Evolutionary conservation across 176 grass and related monocot genomes (phyloP).

Genomic region (bread wheat (Triticum aestivum)): DNA sequence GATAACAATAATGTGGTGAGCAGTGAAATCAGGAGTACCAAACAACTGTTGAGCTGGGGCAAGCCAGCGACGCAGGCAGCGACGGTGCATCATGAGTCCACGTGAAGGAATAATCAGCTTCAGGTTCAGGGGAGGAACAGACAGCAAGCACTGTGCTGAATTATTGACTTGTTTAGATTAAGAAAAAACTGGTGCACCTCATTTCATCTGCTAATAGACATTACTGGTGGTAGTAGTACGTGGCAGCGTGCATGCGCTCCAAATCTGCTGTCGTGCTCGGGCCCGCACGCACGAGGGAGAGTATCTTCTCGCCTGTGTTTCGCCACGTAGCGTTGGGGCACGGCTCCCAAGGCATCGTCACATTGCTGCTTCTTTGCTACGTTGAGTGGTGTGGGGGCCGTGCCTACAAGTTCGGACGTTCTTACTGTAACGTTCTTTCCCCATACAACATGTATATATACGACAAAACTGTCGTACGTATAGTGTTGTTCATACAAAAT

Average conservation of each 20-base stretch:
- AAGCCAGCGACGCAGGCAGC: not conserved
- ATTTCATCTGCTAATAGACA: not conserved
- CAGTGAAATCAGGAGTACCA: not conserved
- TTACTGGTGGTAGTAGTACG: not conserved
- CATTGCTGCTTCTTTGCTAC: not conserved
- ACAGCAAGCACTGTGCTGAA: not conserved
- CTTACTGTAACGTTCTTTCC: too few relatives aligned
- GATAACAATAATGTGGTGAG: not conserved
- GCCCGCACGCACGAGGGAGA: not conserved
- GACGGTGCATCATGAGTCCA: not conserved
- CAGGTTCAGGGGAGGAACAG: not conserved
- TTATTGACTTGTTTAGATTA: not conserved
- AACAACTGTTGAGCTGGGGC: not conserved
- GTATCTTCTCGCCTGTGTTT: not conserved
- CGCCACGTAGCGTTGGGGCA: not conserved
- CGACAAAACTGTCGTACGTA: too few relatives aligned
- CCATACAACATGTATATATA: too few relatives aligned
- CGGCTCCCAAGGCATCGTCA: not conserved
- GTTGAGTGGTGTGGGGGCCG: too few relatives aligned
- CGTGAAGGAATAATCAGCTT: not conserved
- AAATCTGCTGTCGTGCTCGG: not conserved
- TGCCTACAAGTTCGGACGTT: too few relatives aligned
- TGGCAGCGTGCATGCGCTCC: not conserved
- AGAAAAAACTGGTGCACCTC: not conserved
- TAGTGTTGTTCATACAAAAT: too few relatives aligned